These are phyloP conservation scores for Colletotrichum navitas DNA, from an alignment of 2,329 filamentous ascomycete genomes.

Conservation along the genomic window DNA sequence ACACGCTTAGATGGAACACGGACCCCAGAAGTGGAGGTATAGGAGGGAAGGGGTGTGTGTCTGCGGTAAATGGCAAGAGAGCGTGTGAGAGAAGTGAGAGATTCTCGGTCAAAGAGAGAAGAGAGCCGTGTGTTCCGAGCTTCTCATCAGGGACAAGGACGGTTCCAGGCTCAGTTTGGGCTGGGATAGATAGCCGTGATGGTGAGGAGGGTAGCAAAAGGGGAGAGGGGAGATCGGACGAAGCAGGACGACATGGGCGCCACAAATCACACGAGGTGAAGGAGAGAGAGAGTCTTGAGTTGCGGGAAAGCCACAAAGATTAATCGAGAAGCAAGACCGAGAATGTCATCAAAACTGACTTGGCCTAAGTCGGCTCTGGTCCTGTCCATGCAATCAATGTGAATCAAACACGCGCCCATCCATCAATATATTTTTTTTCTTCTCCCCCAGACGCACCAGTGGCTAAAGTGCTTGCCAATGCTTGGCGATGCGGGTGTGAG, in stretches of 20 bases:
- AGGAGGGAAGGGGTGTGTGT: constrained; percentile 10
- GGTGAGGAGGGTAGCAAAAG: constrained; percentile 9
- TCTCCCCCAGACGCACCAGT: not conserved
- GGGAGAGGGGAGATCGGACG: constrained; percentile 29
- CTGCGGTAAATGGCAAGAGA: constrained; percentile 22
- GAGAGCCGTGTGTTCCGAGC: constrained; percentile 31
- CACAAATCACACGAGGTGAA: constrained; percentile 10
- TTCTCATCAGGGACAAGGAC: not conserved
- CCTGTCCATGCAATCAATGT: constrained; percentile 1
- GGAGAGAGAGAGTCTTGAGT: constrained; percentile 4
- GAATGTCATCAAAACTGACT: not conserved
- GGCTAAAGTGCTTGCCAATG: constrained; percentile 25
- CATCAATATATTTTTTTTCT: constrained; percentile 6
- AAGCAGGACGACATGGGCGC: constrained; percentile 8
- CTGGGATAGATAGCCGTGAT: constrained; percentile 4
- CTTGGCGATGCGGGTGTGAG: constrained; percentile 4
- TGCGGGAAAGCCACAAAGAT: constrained; percentile 14
- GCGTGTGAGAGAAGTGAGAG: constrained; percentile 10
- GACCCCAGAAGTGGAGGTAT: constrained; percentile 3
- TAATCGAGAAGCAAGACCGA: constrained; percentile 19
- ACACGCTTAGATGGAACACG: constrained; percentile 17
- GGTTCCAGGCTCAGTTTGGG: constrained; percentile 13
- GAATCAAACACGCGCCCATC: constrained; percentile 19
- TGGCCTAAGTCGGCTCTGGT: not conserved
- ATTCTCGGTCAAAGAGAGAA: constrained; percentile 33